Evolutionary conservation across 305 asterid genomes (phyloP), one percentile per base, ranked within the genome.

Genomic region (Caryopteris hybrid): DNA sequence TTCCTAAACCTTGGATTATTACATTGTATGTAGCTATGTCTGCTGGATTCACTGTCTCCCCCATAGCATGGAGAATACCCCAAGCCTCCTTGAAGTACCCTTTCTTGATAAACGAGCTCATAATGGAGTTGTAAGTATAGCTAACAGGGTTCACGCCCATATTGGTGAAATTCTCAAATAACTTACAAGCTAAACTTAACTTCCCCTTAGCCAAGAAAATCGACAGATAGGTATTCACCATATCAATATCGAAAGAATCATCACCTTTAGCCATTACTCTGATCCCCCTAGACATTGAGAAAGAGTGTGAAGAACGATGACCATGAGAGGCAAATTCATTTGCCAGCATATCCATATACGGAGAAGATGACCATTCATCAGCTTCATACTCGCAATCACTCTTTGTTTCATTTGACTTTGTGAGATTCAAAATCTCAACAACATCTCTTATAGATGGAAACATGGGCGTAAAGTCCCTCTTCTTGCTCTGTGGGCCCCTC

Each of bases 301-400:
- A 86, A 27, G 70, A 8, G n/a, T 62, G 74, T 20, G 75, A 41
- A 57, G 79, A 50, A 46, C 41, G 80, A 39, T 21, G 72, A 53
- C 62, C 38, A 47, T 74, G 21, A 18, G 84, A 78, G 62, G 74
- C 42, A 22, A 65, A 73, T 62, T 74, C 77, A 70, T 80, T 76
- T 8, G 96, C 96, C 70, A 94, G 85, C 75, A 21, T 62, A 81
- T 94, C 96, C 96, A 94, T 87, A 64, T 86, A 83, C 7, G 97
- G 99, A 53, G 99, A 94, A 55, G 98, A 87, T 43, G 99, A 94
- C 99, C 98, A 94, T 61, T 83, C 85, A 68, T 92, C 95, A 54
- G 67, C 71, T 59, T 80, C 86, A 33, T 70, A 63, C 43, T 46
- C 63, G 10, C 48, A 64, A 55, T 73, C 78, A 23, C 68, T 81